Percentiles rank a stretch among this genome's conserved stretches.
Conservation (phyloP, 2,329 filamentous ascomycete species). For the Microdochium bolleyi region DNA sequence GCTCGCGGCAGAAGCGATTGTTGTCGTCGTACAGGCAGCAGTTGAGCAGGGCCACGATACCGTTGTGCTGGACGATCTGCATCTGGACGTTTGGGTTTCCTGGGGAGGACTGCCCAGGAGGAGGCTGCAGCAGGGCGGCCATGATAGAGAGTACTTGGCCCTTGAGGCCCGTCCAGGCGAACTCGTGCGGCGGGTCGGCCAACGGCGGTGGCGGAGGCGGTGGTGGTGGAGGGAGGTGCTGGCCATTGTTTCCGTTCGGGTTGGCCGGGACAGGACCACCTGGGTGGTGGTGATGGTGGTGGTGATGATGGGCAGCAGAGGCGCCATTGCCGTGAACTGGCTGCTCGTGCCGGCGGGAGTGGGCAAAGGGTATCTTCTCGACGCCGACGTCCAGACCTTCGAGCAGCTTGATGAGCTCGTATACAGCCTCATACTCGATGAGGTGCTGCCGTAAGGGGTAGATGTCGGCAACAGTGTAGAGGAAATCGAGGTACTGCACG, state of each 20-base stretch:
- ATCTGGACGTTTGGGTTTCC: constrained; percentile 72
- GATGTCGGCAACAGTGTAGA: constrained; percentile 82
- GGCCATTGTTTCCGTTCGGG: constrained; percentile 20
- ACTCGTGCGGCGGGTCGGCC: constrained; percentile 57
- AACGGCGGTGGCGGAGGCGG: constrained; percentile 39
- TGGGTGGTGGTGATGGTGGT: constrained; percentile 14
- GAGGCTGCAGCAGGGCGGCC: constrained; percentile 82
- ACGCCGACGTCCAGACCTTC: constrained; percentile 84
- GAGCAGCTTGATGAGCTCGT: constrained; percentile 80
- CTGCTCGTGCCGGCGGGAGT: constrained; percentile 17
- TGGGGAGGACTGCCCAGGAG: constrained; percentile 48
- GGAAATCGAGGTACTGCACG: constrained; percentile 89
- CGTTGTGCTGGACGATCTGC: constrained; percentile 78
- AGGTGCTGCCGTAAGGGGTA: constrained; percentile 75
- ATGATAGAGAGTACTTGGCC: constrained; percentile 87
- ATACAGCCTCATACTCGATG: constrained; percentile 85
- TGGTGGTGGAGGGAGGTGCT: constrained; percentile 28
- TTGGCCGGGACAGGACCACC: constrained; percentile 19
- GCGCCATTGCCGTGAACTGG: not conserved
- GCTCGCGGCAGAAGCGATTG: constrained; percentile 90
- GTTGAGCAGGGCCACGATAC: constrained; percentile 79
- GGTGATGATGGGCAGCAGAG: constrained; percentile 1
- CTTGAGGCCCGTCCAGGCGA: constrained; percentile 70
- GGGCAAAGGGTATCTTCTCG: constrained; percentile 67
- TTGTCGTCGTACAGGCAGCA: constrained; percentile 89